A percentile compares a stretch with the other conserved stretches of the same genome.
These are phyloP conservation scores for Debaryomyces sp. DNA, from an alignment of 1,139 yeast species.

Conservation along the genomic window DNA sequence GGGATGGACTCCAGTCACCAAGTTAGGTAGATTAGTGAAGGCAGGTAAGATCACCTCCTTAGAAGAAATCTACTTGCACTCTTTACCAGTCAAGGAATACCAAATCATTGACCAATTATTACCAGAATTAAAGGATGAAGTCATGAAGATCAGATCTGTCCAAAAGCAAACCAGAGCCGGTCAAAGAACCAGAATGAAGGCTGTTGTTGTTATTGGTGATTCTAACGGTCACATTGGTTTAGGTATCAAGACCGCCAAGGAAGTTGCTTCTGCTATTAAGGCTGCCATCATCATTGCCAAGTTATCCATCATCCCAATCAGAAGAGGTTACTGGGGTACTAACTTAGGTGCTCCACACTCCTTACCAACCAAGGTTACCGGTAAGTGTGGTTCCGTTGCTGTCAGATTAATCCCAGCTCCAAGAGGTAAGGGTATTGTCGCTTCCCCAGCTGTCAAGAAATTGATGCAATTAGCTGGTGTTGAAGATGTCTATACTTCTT, in stretches of 20 bases:
- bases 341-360: constrained; percentile 99
- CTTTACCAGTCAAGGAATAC: constrained; percentile 99
- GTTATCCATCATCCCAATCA: constrained; percentile 98
- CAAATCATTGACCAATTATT: constrained; percentile 97
- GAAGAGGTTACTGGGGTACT: constrained; percentile 99
- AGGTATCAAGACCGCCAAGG: constrained; percentile 99
- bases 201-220: constrained; percentile 99
- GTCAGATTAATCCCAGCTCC: constrained; percentile 99
- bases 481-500: constrained; percentile 98
- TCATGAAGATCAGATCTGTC: constrained; percentile 99
- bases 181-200: constrained; percentile 99
- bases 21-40: constrained; percentile 99
- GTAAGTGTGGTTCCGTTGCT: constrained; percentile 99
- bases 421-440: constrained; percentile 99
- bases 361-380: constrained; percentile 95
- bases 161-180: constrained; percentile 99
- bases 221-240: constrained; percentile 99
- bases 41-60: constrained; percentile 96
- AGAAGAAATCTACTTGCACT: constrained; percentile 99
- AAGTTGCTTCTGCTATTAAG: constrained; percentile 99
- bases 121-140: constrained; percentile 97
- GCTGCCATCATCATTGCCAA: constrained; percentile 99
- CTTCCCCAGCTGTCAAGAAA: constrained; percentile 99
- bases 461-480: constrained; percentile 99
- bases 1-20: constrained; percentile 99